Evolutionary conservation across 1,284 basidiomycete species (phyloP).

Genomic region (Irpex sp.): DNA sequence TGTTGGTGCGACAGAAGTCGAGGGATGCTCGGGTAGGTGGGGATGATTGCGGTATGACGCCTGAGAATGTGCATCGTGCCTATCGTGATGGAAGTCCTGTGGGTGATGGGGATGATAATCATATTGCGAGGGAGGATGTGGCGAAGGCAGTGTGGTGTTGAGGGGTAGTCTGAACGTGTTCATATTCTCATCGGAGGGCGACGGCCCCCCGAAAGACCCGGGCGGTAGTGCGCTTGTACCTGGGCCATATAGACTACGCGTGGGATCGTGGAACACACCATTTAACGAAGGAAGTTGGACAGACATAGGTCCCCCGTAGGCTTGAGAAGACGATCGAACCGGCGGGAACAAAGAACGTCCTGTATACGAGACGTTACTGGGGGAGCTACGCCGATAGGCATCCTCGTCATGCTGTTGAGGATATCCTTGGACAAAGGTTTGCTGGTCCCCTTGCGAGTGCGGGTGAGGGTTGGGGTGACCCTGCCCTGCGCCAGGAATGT

Average conservation of each 20-base stretch:
- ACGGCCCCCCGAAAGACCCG: slow-evolving; percentile 6
- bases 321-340: background rate
- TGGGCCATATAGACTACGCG: background rate
- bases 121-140: background rate
- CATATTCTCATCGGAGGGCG: slow-evolving; percentile 4
- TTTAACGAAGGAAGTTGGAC: background rate
- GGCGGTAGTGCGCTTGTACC: background rate
- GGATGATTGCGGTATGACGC: slow-evolving; percentile 1
- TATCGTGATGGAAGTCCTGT: slow-evolving; percentile 1
- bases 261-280: slow-evolving; percentile 7
- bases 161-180: background rate
- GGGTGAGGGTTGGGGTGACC: slow-evolving; percentile 1
- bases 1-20: background rate
- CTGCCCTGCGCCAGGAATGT: background rate
- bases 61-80: background rate
- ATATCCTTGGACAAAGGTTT: background rate
- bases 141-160: background rate
- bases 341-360: background rate
- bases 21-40: background rate
- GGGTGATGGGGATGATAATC: slow-evolving; percentile 1
- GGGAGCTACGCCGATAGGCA: background rate
- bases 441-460: background rate
- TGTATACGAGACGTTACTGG: background rate
- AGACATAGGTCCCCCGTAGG: background rate
- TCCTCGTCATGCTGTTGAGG: background rate